These are phyloP conservation scores for Diaporthe caulivora DNA, from an alignment of 2,329 filamentous ascomycete genomes.

Conservation along the genomic window DNA sequence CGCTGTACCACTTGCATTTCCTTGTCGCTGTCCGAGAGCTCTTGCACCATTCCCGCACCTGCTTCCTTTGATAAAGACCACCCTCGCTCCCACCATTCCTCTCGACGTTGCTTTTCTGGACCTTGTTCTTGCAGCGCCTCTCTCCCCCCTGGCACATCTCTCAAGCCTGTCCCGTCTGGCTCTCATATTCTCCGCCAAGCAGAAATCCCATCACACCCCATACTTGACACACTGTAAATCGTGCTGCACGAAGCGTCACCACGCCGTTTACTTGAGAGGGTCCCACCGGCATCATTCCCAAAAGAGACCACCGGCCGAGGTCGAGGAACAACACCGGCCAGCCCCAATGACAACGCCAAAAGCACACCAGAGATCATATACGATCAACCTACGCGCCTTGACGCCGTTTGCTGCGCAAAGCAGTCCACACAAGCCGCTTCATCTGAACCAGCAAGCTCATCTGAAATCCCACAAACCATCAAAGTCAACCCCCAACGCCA, in stretches of 20 bases:
- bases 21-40: constrained; percentile 19
- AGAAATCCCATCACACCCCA: neutral
- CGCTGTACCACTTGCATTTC: constrained; percentile 13
- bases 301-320: constrained; percentile 18
- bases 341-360: constrained; percentile 39
- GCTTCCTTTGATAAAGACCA: constrained; percentile 22
- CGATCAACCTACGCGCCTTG: constrained; percentile 37
- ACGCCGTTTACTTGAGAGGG: neutral
- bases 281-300: neutral
- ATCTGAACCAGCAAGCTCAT: constrained; percentile 21
- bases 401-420: constrained; percentile 22
- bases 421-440: neutral
- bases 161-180: neutral
- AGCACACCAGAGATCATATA: constrained; percentile 38
- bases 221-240: neutral
- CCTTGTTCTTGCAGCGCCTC: neutral
- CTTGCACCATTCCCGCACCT: constrained; percentile 26
- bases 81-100: neutral
- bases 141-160: neutral
- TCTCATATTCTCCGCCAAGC: neutral
- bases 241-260: neutral
- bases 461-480: constrained; percentile 35
- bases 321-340: constrained; percentile 16
- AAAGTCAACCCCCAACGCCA: constrained; percentile 38
- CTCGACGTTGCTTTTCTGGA: neutral